Conservation (phyloP, 768 basidiomycete species). For the Cubamyces lactineus region DNA sequence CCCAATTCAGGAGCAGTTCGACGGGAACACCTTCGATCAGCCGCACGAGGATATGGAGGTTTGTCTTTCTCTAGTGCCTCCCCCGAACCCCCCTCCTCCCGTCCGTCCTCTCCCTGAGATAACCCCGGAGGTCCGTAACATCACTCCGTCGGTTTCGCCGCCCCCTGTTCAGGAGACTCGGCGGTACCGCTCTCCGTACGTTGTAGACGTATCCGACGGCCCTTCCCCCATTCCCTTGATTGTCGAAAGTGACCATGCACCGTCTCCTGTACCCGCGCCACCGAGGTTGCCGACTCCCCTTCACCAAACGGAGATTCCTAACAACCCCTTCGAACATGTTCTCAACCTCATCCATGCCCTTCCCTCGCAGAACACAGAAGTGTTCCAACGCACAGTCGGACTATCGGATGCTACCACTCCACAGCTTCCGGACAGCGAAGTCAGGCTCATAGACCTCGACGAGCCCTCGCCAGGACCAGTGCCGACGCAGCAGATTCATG, state of each 20-base stretch:
- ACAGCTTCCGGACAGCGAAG: background rate
- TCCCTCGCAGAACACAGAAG: too few relatives aligned
- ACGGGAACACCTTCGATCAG: background rate
- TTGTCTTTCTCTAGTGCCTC: background rate
- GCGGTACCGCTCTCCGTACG: background rate
- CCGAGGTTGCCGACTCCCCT: background rate
- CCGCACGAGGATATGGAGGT: background rate
- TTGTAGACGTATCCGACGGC: background rate
- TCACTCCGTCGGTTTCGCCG: background rate
- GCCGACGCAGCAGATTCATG: background rate
- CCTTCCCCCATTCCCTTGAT: background rate
- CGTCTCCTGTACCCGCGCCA: too few relatives aligned
- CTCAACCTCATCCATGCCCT: background rate
- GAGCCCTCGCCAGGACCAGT: background rate
- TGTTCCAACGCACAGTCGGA: too few relatives aligned
- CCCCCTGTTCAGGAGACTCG: background rate
- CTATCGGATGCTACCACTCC: background rate
- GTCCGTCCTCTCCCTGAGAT: slow-evolving; percentile 19
- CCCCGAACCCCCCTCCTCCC: slow-evolving; percentile 9
- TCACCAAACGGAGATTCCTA: background rate
- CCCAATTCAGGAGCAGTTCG: background rate
- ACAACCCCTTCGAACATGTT: background rate
- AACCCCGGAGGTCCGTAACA: slow-evolving; percentile 2
- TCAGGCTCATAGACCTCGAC: slow-evolving; percentile 25
- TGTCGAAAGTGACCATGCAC: background rate